phyloP scores from a whole-genome alignment of 139 green algal genomes.

The Micromonas commoda region DNA sequence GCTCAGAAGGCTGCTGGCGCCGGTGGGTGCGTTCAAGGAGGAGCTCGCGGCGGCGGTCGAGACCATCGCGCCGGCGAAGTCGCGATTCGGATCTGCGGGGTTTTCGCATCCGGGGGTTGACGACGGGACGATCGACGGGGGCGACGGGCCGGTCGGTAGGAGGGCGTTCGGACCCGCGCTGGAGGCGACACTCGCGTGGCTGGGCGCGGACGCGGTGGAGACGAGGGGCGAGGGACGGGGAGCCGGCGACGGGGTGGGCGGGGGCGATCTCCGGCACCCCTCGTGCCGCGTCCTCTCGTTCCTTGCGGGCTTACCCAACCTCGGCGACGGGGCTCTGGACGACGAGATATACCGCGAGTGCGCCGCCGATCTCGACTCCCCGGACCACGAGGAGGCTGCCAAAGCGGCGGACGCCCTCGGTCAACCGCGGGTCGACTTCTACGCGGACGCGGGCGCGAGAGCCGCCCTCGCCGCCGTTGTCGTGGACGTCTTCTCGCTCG shows the following conservation, averaged over 20 bases:
- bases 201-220: not conserved
- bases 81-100: not conserved
- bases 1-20: not conserved
- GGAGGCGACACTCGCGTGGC: not conserved
- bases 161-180: conserved; percentile 1
- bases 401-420: not conserved
- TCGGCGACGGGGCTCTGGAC: not conserved
- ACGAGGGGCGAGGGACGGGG: not conserved
- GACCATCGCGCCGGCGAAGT: not conserved
- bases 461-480: not conserved
- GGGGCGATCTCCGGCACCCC: not conserved
- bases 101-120: not conserved
- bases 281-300: conserved; percentile 1
- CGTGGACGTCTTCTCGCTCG: not conserved
- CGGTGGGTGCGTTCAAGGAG: not conserved
- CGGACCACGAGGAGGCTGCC: not conserved
- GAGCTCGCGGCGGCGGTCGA: not conserved
- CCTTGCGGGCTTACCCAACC: not conserved
- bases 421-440: not conserved
- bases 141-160: not conserved
- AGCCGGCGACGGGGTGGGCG: too few relatives aligned
- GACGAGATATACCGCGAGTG: not conserved
- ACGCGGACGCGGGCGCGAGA: conserved; percentile 11
- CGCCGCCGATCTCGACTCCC: not conserved
- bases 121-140: not conserved